Evolutionary conservation across 108 stramenopile species (phyloP).

Genomic region (Mayamaea pseudoterrestris): DNA sequence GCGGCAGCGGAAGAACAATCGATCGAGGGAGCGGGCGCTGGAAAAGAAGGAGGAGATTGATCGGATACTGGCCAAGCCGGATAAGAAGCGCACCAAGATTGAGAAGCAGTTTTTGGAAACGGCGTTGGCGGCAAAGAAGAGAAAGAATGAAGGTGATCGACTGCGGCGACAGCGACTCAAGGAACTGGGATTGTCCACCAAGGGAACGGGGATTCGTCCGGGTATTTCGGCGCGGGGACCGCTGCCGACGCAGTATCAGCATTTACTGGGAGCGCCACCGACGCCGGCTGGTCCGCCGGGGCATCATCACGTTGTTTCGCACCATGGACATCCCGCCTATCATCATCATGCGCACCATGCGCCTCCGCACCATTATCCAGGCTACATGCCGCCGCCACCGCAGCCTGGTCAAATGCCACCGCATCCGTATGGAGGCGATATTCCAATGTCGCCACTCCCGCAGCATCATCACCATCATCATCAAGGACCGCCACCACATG

Average conservation of each 20-base stretch:
- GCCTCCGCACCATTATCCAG: conserved; percentile 7
- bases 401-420: conserved; percentile 11
- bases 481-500: conserved; percentile 15
- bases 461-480: conserved; percentile 23
- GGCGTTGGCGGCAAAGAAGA: conserved; percentile 41
- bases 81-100: conserved; percentile 51
- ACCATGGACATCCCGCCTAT: conserved; percentile 12
- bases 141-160: conserved; percentile 80
- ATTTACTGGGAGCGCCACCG: conserved; percentile 9
- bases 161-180: conserved; percentile 58
- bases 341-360: conserved; percentile 5
- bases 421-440: conserved; percentile 10
- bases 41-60: conserved; percentile 70
- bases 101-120: conserved; percentile 46
- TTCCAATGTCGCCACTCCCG: conserved; percentile 46
- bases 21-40: conserved; percentile 54
- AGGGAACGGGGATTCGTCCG: conserved; percentile 29
- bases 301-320: conserved; percentile 15
- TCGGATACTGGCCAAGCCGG: conserved; percentile 47
- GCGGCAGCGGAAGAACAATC: conserved; percentile 50
- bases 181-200: conserved; percentile 37
- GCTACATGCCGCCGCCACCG: conserved; percentile 12
- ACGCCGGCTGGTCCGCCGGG: too few species aligned
- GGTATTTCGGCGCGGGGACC: conserved; percentile 19
- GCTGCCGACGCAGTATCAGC: conserved; percentile 12